These are phyloP conservation scores for Diaporthe sp. DNA, from an alignment of 2,329 filamentous ascomycete species.

Conservation along the genomic window DNA sequence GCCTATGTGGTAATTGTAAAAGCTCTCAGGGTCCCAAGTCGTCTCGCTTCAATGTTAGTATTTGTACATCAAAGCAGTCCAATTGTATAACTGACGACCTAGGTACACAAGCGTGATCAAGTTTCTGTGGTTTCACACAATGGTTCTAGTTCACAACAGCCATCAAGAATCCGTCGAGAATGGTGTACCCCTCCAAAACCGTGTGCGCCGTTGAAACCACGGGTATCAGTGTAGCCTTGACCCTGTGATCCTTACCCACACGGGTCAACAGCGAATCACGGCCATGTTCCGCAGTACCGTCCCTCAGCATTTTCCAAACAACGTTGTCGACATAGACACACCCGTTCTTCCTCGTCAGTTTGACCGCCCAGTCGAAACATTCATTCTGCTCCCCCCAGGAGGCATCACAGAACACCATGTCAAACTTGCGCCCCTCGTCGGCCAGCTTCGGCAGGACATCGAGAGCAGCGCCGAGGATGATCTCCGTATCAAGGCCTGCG, in stretches of 20 bases:
- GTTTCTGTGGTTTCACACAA: not conserved
- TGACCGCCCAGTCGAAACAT: constrained; percentile 58
- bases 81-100: not conserved
- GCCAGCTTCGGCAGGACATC: constrained; percentile 51
- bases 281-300: constrained; percentile 37
- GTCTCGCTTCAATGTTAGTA: too few relatives aligned
- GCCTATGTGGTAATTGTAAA: too few relatives aligned
- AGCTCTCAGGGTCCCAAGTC: too few relatives aligned
- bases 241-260: constrained; percentile 37
- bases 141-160: constrained; percentile 35
- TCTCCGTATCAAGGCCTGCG: constrained; percentile 46
- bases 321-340: constrained; percentile 63
- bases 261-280: constrained; percentile 38
- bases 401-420: constrained; percentile 65
- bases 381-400: constrained; percentile 60
- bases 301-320: constrained; percentile 47
- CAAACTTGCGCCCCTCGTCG: constrained; percentile 55
- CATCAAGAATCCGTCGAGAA: constrained; percentile 40
- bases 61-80: too few relatives aligned
- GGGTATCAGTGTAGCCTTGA: constrained; percentile 37
- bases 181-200: not conserved
- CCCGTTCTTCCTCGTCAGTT: constrained; percentile 51
- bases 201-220: constrained; percentile 35
- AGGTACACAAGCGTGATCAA: too few relatives aligned
- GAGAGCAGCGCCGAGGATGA: constrained; percentile 55